Evolutionary conservation across 192 early-diverging fungal genomes (phyloP).

Genomic region (Globomyces pollinis-pini): DNA sequence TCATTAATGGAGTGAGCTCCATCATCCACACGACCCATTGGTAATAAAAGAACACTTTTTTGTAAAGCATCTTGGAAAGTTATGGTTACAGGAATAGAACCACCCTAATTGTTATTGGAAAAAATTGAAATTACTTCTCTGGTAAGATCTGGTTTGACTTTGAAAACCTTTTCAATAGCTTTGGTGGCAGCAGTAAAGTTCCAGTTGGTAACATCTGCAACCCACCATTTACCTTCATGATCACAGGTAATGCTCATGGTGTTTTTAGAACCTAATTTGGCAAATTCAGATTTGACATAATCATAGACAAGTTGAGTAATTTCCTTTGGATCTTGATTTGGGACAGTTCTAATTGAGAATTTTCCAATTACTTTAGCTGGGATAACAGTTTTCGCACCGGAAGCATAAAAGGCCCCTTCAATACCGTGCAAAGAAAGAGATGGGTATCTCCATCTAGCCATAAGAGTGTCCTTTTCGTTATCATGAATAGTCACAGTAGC

Average conservation of each 20-base stretch:
- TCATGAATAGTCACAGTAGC: conserved; percentile 70
- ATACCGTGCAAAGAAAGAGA: conserved; percentile 95
- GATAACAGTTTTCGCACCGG: conserved; percentile 95
- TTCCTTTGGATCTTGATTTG: conserved; percentile 81
- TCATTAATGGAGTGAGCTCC: conserved; percentile 98
- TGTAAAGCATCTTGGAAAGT: conserved; percentile 93
- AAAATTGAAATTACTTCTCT: too few relatives aligned
- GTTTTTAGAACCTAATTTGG: conserved; percentile 87
- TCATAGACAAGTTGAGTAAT: conserved; percentile 67
- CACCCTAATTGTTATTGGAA: too few relatives aligned
- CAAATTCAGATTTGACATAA: conserved; percentile 77
- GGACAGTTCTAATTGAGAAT: conserved; percentile 90
- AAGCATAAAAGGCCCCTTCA: conserved; percentile 90
- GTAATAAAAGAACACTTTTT: conserved; percentile 79
- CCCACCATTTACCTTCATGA: conserved; percentile 85
- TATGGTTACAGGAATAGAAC: conserved; percentile 94
- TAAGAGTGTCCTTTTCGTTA: conserved; percentile 69
- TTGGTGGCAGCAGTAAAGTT: conserved; percentile 88
- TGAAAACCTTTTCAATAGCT: conserved; percentile 89
- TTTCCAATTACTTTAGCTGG: conserved; percentile 93
- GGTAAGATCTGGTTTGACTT: conserved; percentile 88
- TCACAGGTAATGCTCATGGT: conserved; percentile 60
- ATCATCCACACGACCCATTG: conserved; percentile 90
- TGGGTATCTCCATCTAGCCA: conserved; percentile 89
- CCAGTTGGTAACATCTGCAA: conserved; percentile 80